Evolutionary conservation across 2,329 filamentous ascomycete species (phyloP).

Genomic region (Didymella arachidicola): DNA sequence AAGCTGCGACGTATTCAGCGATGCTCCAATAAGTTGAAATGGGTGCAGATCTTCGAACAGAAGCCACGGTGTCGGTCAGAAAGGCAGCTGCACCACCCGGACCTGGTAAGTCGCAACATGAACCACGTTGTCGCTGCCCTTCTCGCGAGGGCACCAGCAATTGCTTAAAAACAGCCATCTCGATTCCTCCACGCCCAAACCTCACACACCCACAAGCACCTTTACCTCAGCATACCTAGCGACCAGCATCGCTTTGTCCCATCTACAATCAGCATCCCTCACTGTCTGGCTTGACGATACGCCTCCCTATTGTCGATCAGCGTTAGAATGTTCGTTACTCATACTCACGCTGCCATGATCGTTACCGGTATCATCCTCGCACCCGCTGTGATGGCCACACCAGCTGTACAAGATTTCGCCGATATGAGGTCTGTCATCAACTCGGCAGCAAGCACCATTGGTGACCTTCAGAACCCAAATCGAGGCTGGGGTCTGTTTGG

Average conservation of each 20-base stretch:
- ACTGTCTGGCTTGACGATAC: constrained; percentile 9
- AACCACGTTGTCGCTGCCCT: background rate
- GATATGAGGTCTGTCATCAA: constrained; percentile 41
- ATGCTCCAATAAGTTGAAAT: background rate
- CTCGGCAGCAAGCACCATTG: constrained; percentile 39
- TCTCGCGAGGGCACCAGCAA: background rate
- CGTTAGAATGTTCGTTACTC: constrained; percentile 9
- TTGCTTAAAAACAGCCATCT: background rate
- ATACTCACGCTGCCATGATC: constrained; percentile 30
- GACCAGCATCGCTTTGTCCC: constrained; percentile 23
- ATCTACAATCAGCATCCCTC: constrained; percentile 13
- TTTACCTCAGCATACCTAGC: constrained; percentile 29
- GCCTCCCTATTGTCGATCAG: constrained; percentile 1
- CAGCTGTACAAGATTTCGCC: constrained; percentile 41
- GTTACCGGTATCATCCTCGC: constrained; percentile 39
- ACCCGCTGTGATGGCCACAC: constrained; percentile 31
- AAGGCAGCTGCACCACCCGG: background rate
- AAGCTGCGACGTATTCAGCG: background rate
- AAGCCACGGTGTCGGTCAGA: background rate
- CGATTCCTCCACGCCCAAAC: constrained; percentile 1
- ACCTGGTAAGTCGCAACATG: background rate
- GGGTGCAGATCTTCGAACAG: background rate
- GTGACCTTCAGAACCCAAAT: constrained; percentile 37
- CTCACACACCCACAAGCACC: constrained; percentile 6
- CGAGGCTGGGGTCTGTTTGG: constrained; percentile 36